A percentile compares a stretch with the other conserved stretches of the same genome.
phyloP scores from a whole-genome alignment of 441 rosid species.

The Gossypium schwendimanii region DNA sequence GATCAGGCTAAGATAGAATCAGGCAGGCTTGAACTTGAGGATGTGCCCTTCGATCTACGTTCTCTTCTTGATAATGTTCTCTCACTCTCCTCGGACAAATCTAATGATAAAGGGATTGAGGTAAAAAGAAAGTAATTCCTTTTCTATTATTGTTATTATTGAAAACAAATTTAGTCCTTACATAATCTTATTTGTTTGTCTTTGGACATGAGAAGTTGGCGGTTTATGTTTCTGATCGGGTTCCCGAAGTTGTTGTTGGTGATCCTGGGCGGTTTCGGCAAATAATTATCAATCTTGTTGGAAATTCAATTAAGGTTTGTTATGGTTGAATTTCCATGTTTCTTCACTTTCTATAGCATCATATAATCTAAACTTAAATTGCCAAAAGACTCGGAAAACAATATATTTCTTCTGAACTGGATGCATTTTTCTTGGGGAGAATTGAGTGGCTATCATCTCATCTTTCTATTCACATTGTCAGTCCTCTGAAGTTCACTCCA shows the following conservation, averaged over 20 bases:
- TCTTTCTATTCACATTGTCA: too few species aligned
- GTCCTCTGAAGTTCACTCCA: neutral
- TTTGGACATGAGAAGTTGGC: conserved; percentile 60
- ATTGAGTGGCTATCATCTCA: too few species aligned
- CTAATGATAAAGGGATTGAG: conserved; percentile 74
- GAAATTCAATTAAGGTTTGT: conserved; percentile 87
- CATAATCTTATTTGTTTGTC: conserved; percentile 13
- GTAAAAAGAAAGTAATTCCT: conserved; percentile 27
- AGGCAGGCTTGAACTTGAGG: conserved; percentile 82
- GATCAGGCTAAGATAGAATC: conserved; percentile 98
- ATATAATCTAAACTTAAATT: neutral
- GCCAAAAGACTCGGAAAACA: neutral
- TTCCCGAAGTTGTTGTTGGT: conserved; percentile 76
- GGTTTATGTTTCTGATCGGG: conserved; percentile 65
- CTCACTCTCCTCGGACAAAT: conserved; percentile 63
- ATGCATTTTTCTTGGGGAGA: too few species aligned
- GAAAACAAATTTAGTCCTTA: conserved; percentile 1
- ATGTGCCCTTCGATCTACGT: conserved; percentile 75
- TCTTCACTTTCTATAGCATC: neutral
- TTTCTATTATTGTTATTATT: neutral
- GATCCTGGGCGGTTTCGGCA: conserved; percentile 86
- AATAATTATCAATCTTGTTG: conserved; percentile 86
- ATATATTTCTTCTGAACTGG: neutral
- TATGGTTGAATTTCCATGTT: conserved; percentile 1
- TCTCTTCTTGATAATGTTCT: conserved; percentile 71